Conservation (phyloP, 345 rosid genomes). For the Cardamine chenopodiifolia region DNA sequence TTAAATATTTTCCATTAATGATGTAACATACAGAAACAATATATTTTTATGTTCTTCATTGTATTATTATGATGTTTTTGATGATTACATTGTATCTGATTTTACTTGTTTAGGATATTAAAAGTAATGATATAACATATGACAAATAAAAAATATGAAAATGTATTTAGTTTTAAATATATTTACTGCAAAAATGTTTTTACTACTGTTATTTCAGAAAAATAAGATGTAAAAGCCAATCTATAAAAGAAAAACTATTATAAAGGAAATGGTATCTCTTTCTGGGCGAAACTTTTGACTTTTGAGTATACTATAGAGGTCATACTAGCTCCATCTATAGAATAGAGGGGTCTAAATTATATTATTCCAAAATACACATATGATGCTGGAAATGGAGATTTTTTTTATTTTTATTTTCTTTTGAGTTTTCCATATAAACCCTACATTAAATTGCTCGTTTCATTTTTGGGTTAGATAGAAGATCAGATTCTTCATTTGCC, state of each 20-base stretch:
- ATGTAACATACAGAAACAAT: background rate
- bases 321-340: constrained; percentile 6
- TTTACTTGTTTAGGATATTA: background rate
- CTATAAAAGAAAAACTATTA: background rate
- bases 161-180: background rate
- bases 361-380: constrained; percentile 30
- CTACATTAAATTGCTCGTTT: constrained; percentile 44
- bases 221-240: background rate
- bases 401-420: constrained; percentile 5
- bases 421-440: constrained; percentile 38
- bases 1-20: background rate
- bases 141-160: background rate
- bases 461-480: constrained; percentile 38
- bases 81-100: too few species aligned
- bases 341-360: constrained; percentile 29
- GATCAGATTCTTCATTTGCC: constrained; percentile 42
- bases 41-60: too few species aligned
- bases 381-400: constrained; percentile 40
- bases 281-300: constrained; percentile 33
- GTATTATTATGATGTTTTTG: too few species aligned
- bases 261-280: constrained; percentile 9
- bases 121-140: background rate
- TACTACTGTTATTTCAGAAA: background rate
- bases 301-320: constrained; percentile 15
- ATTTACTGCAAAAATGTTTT: background rate